Percentiles rank a stretch among this genome's conserved stretches.
These are phyloP conservation scores for Talaromyces sp. DNA, from an alignment of 2,329 filamentous ascomycete species.

Conservation along the genomic window DNA sequence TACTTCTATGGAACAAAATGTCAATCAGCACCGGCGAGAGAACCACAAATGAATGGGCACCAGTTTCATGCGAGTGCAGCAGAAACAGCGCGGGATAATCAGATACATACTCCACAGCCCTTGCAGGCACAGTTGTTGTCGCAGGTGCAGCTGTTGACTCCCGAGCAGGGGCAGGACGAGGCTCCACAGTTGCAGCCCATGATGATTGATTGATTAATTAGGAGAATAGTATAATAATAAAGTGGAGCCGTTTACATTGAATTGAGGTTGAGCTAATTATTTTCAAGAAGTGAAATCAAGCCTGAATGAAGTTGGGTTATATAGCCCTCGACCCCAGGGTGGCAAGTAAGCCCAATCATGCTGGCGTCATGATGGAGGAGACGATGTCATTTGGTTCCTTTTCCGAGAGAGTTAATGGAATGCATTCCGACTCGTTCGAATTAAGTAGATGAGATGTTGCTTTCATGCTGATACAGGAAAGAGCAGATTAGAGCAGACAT, in stretches of 20 bases:
- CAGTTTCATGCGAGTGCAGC: slow-evolving; percentile 3
- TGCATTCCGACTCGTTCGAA: not conserved
- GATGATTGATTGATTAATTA: not conserved
- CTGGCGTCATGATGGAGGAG: slow-evolving; percentile 8
- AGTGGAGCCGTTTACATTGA: too few species aligned
- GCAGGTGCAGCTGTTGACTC: slow-evolving; percentile 33
- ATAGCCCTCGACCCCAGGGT: not conserved
- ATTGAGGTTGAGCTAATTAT: too few species aligned
- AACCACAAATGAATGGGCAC: slow-evolving; percentile 4
- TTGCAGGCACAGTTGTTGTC: slow-evolving; percentile 34
- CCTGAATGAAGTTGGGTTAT: not conserved
- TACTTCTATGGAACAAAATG: not conserved
- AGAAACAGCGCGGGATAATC: not conserved
- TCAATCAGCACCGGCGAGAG: not conserved
- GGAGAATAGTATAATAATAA: not conserved
- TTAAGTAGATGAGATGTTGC: not conserved
- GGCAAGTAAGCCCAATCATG: slow-evolving; percentile 4
- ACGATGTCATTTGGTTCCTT: not conserved
- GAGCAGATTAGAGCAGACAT: not conserved
- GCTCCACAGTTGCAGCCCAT: slow-evolving; percentile 37
- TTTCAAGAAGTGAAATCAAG: not conserved
- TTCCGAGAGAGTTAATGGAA: not conserved
- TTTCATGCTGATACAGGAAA: not conserved
- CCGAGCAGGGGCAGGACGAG: slow-evolving; percentile 31
- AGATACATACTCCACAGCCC: slow-evolving; percentile 36